phyloP scores from a whole-genome alignment of 306 rosid genomes.

The Corylus americana region DNA sequence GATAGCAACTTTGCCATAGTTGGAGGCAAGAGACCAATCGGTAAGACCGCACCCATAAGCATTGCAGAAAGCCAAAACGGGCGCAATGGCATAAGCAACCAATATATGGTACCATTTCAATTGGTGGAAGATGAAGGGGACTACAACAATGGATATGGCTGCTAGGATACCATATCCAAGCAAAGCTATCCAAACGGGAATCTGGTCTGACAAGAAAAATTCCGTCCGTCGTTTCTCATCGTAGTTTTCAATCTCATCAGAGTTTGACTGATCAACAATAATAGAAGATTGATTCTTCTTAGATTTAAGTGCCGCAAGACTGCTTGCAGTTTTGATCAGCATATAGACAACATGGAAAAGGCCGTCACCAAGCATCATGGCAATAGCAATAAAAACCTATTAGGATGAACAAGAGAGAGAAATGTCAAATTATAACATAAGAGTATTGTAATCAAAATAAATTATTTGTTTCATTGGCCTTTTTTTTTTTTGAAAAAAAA shows the following conservation, averaged over 20 bases:
- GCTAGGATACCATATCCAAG: slow-evolving; percentile 53
- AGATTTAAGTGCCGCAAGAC: slow-evolving; percentile 26
- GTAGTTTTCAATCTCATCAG: slow-evolving; percentile 4
- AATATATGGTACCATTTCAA: slow-evolving; percentile 66
- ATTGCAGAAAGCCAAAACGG: slow-evolving; percentile 69
- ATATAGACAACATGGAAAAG: slow-evolving; percentile 62
- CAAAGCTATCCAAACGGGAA: slow-evolving; percentile 51
- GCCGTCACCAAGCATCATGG: slow-evolving; percentile 81
- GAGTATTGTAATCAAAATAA: neutral
- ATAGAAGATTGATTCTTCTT: slow-evolving; percentile 3
- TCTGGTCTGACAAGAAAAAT: slow-evolving; percentile 61
- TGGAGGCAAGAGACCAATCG: slow-evolving; percentile 80
- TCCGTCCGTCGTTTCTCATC: slow-evolving; percentile 42
- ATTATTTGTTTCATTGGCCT: neutral
- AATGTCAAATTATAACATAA: too few species aligned
- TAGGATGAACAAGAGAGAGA: neutral
- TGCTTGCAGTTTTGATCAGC: slow-evolving; percentile 39
- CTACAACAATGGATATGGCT: slow-evolving; percentile 37
- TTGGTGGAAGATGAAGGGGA: slow-evolving; percentile 57
- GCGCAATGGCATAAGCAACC: slow-evolving; percentile 57
- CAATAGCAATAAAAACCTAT: slow-evolving; percentile 63
- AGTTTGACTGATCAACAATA: neutral
- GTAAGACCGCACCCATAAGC: slow-evolving; percentile 81
- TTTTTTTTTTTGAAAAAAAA: neutral
- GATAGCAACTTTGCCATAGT: slow-evolving; percentile 74